Conservation (phyloP, 1,284 basidiomycete species). For the Tausonia pullulans region DNA sequence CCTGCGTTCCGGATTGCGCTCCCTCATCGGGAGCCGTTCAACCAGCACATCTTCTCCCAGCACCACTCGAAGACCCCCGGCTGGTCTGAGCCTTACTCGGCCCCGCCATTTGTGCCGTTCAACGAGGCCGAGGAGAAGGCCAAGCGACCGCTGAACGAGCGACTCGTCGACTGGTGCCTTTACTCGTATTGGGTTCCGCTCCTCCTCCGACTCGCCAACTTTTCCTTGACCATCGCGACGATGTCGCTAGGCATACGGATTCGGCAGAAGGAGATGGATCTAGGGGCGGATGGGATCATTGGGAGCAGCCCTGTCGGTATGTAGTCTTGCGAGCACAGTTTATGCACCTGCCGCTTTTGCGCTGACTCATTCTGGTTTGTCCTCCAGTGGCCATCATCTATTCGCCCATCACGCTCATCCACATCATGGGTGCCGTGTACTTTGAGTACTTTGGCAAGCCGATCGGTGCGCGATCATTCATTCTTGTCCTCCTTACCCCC, state of each 20-base stretch:
- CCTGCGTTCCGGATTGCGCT: conserved; percentile 2
- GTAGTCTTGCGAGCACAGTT: not conserved
- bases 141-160: not conserved
- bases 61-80: conserved; percentile 17
- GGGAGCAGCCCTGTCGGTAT: conserved; percentile 13
- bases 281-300: conserved; percentile 2
- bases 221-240: conserved; percentile 9
- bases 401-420: conserved; percentile 6
- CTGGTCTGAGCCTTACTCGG: conserved; percentile 13
- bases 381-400: conserved; percentile 12
- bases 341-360: no score
- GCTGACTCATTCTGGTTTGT: not conserved
- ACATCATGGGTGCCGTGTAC: conserved; percentile 9
- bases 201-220: conserved; percentile 8
- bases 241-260: conserved; percentile 12
- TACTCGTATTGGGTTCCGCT: conserved; percentile 11
- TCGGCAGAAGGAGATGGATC: not conserved
- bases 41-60: not conserved
- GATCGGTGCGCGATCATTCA: not conserved
- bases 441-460: conserved; percentile 14
- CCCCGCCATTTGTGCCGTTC: not conserved
- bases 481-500: not conserved
- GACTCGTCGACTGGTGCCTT: not conserved
- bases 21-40: not conserved
- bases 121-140: not conserved